Base-by-base conservation (phyloP, 1,139 yeast species). In the Pichia sp. region DNA sequence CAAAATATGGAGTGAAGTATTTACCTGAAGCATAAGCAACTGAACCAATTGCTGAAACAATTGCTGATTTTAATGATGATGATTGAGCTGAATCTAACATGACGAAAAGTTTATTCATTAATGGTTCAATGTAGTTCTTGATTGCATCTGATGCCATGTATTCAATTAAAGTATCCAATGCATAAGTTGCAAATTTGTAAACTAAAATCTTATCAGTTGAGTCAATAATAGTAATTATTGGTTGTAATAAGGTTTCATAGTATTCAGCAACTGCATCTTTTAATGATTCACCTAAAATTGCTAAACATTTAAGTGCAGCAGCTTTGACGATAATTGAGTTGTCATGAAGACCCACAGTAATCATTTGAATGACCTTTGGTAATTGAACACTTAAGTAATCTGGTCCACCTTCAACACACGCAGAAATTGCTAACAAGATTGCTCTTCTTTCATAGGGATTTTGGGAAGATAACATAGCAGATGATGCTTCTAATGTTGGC, bases 11-110 rank as follows among this genome's bases (percentile, higher is more conserved):
- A 54, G 77, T 72, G 69, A 87, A 92, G 39, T 85, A 77, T 61
- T 83, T 83, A 67, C 97, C 96, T 46, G 96, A 82, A 48, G 98
- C 95, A 62, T 84, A 89, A 38, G 98, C 98, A 53, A 96, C 88
- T 37, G 97, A 89, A 49, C 97, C 97, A 64, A 92, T 86, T 36
- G 97, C 97, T 49, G 96, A 86, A 51, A 92, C 96, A 61, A 92
- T 86, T 47, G 95, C 86, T 44, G 92, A 77, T 71, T 85, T 87
- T 64, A 92, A 77, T 42, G 85, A 76, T 6, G 82, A 73, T 36
- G 88, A 73, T 44, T 72, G 69, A 37, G 84, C 80, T 57, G 74
- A 72, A 59, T 79, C 83, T 61, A 92, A 78, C 85, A 92, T 83
- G 52, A 77, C 80, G 73, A 89, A 81, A 58, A 94, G 76, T 63